Base-by-base conservation (phyloP, 2,329 filamentous ascomycete species). In the Fusarium neocosmosporiellum region DNA sequence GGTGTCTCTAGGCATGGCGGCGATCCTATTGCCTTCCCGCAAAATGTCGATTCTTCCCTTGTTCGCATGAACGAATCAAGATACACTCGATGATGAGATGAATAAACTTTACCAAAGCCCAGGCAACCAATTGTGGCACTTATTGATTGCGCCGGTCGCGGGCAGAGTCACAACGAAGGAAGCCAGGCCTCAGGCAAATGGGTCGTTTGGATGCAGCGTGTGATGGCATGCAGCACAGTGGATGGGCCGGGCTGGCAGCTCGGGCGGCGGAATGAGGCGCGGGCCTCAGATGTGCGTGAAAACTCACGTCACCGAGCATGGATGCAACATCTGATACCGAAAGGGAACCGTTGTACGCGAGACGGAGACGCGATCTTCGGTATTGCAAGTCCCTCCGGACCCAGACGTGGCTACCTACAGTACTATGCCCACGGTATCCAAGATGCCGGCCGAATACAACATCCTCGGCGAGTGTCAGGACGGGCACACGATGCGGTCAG, bases 161-260 rank as follows among this genome's bases (percentile, higher is more conserved):
- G 20, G 14, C 20, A 55, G 48, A 63, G 34, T 57, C 34, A 54
- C 46, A 31, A 27, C 27, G 60, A 20, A 55, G 27, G 41, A 57
- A 58, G 27, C 54, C 36, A 50, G 59, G 67, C 70, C 63, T 71
- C 34, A 60, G 50, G 66, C 59, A 69, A 20, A 71, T 60, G 55
- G 54, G 54, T 67, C 59, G 59, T 31, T 70, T 33, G 11, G 54
- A 66, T 60, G 58, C 46, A 66, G 62, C 22, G 54, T 63, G 66
- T 67, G 58, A 63, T 53, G 22, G 46, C 66, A 67, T 63, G 57
- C 63, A 67, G 69, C 39, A 43, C 53, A 58, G 60, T 31, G 39
- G 46, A 58, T 50, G 59, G 46, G 57, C 57, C 62, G 41, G 34
- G 37, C 22, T 57, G 33, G 22, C 33, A 24, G 53, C 36, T 66